These are phyloP conservation scores for Lodderomyces pseudojiufengensis DNA, from an alignment of 1,139 yeast species.

Conservation along the genomic window DNA sequence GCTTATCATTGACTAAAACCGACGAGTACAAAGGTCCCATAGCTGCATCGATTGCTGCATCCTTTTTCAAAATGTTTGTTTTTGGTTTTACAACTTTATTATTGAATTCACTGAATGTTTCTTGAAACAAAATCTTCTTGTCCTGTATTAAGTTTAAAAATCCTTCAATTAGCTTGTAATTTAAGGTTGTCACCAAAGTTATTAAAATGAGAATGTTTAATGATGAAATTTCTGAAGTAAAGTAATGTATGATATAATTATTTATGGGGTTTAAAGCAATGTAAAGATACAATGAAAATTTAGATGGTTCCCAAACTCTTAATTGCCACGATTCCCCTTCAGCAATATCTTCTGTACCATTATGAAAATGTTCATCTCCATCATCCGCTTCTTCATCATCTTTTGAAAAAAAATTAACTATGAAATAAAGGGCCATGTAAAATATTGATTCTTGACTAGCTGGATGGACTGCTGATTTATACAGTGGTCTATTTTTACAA, in stretches of 20 bases:
- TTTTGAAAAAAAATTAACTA: constrained; percentile 10
- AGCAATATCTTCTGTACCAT: constrained; percentile 14
- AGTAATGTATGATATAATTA: constrained; percentile 34
- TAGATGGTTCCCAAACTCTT: constrained; percentile 57
- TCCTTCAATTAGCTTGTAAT: constrained; percentile 36
- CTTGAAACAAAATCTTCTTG: constrained; percentile 57
- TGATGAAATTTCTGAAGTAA: constrained; percentile 29
- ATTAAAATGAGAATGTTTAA: constrained; percentile 36
- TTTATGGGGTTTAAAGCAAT: constrained; percentile 58
- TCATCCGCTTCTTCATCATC: constrained; percentile 10
- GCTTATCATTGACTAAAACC: constrained; percentile 29
- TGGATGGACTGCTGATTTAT: constrained; percentile 30
- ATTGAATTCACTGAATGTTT: constrained; percentile 62
- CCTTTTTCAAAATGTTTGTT: constrained; percentile 50
- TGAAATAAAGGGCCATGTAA: constrained; percentile 8
- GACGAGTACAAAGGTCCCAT: constrained; percentile 30
- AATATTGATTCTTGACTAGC: constrained; percentile 11
- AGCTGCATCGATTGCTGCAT: constrained; percentile 65
- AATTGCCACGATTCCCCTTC: constrained; percentile 47
- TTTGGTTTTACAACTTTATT: constrained; percentile 64
- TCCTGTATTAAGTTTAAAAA: constrained; percentile 53
- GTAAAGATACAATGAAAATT: constrained; percentile 44
- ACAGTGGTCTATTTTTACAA: constrained; percentile 29
- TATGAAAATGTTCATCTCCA: constrained; percentile 4
- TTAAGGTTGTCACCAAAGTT: constrained; percentile 34